These are phyloP conservation scores for Boletellus deceptivus DNA, from an alignment of 1,284 basidiomycete species.

Conservation along the genomic window DNA sequence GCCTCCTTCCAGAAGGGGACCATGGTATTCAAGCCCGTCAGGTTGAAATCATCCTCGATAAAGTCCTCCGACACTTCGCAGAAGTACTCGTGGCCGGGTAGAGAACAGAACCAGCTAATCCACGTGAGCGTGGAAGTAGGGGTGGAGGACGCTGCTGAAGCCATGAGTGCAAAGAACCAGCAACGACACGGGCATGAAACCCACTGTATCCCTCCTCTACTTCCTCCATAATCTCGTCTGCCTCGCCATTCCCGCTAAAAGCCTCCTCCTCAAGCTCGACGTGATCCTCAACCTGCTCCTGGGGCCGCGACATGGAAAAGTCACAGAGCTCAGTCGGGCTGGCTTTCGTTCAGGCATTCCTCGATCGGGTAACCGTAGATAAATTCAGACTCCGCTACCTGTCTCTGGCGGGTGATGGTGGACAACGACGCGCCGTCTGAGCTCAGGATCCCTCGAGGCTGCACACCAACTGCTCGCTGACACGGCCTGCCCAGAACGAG, in stretches of 20 bases:
- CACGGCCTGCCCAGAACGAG: conserved; percentile 55
- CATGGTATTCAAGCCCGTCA: conserved; percentile 92
- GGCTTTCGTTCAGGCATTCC: conserved; percentile 16
- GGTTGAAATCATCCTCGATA: conserved; percentile 99
- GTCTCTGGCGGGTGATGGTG: too few species aligned
- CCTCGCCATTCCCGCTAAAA: conserved; percentile 52
- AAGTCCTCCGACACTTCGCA: conserved; percentile 98
- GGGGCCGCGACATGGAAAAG: conserved; percentile 47
- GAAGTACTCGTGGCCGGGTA: conserved; percentile 99
- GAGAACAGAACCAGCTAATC: conserved; percentile 98
- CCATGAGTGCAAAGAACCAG: conserved; percentile 15
- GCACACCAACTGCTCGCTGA: conserved; percentile 43
- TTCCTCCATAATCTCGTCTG: conserved; percentile 69
- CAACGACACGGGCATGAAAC: conserved; percentile 31
- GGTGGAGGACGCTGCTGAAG: conserved; percentile 67
- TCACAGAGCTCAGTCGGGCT: conserved; percentile 26
- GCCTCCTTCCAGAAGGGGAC: conserved; percentile 99
- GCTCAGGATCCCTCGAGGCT: conserved; percentile 20
- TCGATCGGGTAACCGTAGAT: conserved; percentile 28
- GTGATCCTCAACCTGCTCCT: conserved; percentile 45
- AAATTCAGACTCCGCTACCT: conserved; percentile 32
- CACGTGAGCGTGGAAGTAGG: conserved; percentile 88
- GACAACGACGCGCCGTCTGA: not conserved
- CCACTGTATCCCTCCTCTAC: conserved; percentile 70
- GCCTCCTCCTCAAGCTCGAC: conserved; percentile 51